These are phyloP conservation scores for Pythium folliculosum DNA, from an alignment of 352 stramenopile genomes.

Conservation along the genomic window DNA sequence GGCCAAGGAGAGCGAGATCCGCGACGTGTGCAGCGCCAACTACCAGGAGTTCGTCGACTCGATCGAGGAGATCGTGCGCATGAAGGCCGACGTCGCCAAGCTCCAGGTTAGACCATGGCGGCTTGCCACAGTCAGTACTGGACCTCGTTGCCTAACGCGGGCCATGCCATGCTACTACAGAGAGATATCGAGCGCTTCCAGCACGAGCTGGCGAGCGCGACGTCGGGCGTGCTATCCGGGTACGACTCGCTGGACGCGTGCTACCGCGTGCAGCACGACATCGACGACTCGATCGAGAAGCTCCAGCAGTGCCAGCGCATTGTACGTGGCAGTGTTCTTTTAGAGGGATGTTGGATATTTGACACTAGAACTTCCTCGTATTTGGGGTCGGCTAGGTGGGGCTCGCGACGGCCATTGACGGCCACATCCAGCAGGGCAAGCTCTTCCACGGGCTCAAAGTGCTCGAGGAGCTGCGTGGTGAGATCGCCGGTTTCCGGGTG, in stretches of 20 bases:
- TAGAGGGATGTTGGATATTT: no score
- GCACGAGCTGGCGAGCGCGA: slow-evolving; percentile 51
- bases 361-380: no score
- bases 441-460: slow-evolving; percentile 81
- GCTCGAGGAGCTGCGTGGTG: slow-evolving; percentile 64
- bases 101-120: slow-evolving; percentile 42
- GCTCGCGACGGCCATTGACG: slow-evolving; percentile 64
- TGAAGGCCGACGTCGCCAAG: slow-evolving; percentile 74
- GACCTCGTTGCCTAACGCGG: no score
- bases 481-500: slow-evolving; percentile 72
- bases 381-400: slow-evolving; percentile 38
- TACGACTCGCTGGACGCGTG: slow-evolving; percentile 64
- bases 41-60: slow-evolving; percentile 82
- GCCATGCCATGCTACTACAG: slow-evolving; percentile 25
- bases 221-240: slow-evolving; percentile 47
- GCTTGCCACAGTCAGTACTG: no score
- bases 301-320: slow-evolving; percentile 82
- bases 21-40: slow-evolving; percentile 74
- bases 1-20: slow-evolving; percentile 74
- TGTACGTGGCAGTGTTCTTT: slow-evolving; percentile 27
- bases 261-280: slow-evolving; percentile 61
- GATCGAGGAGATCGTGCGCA: slow-evolving; percentile 82
- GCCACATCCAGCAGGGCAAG: slow-evolving; percentile 67
- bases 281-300: slow-evolving; percentile 80
- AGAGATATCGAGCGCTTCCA: slow-evolving; percentile 70